Conservation (phyloP, 1,284 basidiomycete species). For the Irpex sp. region DNA sequence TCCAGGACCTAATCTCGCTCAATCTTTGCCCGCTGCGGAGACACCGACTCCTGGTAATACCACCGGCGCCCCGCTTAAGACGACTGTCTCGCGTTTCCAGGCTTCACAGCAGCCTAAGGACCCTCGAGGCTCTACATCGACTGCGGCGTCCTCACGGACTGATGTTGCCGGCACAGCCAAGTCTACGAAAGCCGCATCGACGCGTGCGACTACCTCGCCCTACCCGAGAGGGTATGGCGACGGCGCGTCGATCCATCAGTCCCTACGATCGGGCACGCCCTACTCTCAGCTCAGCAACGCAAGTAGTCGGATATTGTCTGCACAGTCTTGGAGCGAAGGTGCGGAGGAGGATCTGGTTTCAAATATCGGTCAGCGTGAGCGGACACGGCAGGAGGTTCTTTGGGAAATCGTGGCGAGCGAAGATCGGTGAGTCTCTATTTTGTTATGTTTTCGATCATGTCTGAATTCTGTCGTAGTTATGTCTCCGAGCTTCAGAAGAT, state of each 20-base stretch:
- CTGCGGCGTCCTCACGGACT: slow-evolving; percentile 40
- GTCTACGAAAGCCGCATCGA: slow-evolving; percentile 46
- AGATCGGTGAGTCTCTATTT: slow-evolving; percentile 68
- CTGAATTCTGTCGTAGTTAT: slow-evolving; percentile 59
- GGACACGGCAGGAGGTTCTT: slow-evolving; percentile 94
- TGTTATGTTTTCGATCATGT: slow-evolving; percentile 5
- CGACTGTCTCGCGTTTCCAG: slow-evolving; percentile 71
- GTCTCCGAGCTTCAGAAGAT: slow-evolving; percentile 87
- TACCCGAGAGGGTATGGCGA: slow-evolving; percentile 49
- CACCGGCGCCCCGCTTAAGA: slow-evolving; percentile 41
- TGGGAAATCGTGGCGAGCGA: slow-evolving; percentile 98
- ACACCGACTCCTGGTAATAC: slow-evolving; percentile 32
- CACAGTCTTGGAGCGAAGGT: slow-evolving; percentile 92
- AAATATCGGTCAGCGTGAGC: slow-evolving; percentile 89
- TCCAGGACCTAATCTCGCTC: slow-evolving; percentile 36
- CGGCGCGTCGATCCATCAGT: slow-evolving; percentile 51
- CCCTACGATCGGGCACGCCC: slow-evolving; percentile 73
- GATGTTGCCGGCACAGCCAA: slow-evolving; percentile 38
- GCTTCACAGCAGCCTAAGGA: slow-evolving; percentile 61
- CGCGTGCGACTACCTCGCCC: slow-evolving; percentile 58
- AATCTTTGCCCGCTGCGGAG: slow-evolving; percentile 34
- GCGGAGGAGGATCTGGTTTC: slow-evolving; percentile 93
- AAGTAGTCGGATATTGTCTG: slow-evolving; percentile 70
- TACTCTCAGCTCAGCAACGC: slow-evolving; percentile 71
- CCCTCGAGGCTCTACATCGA: slow-evolving; percentile 62